Percentiles rank a stretch among this genome's conserved stretches.
phyloP scores from a whole-genome alignment of 331 rosid genomes.

The Ulmus americana region DNA sequence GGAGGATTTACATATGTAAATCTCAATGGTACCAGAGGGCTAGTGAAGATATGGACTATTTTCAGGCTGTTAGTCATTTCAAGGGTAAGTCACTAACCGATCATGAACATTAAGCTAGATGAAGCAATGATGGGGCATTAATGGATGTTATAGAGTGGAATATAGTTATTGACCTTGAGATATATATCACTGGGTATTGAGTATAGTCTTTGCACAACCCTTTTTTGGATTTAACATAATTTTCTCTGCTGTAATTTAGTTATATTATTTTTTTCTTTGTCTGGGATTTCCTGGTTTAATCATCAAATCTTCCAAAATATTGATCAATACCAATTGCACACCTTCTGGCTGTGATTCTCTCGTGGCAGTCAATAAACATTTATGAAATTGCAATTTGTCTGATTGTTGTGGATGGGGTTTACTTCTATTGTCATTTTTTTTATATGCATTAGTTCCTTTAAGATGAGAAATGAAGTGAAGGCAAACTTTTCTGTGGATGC shows the following conservation, averaged over 20 bases:
- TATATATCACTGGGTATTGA: too few species aligned
- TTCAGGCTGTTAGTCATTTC: conserved; percentile 40
- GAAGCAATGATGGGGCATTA: not conserved
- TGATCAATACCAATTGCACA: not conserved
- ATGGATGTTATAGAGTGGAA: not conserved
- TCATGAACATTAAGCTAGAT: not conserved
- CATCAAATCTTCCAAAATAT: not conserved
- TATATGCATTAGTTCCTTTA: conserved; percentile 6
- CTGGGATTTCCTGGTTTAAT: not conserved
- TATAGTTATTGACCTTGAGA: too few species aligned
- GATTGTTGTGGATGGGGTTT: not conserved
- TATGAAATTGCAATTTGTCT: too few species aligned
- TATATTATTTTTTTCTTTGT: not conserved
- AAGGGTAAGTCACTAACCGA: conserved; percentile 43
- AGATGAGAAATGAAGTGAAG: conserved; percentile 10
- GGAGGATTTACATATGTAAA: conserved; percentile 27
- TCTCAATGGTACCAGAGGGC: conserved; percentile 61
- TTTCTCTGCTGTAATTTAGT: too few species aligned
- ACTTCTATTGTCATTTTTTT: not conserved
- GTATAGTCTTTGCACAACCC: too few species aligned
- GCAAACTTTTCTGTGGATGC: conserved; percentile 34
- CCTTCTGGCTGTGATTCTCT: too few species aligned
- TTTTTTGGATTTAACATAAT: too few species aligned
- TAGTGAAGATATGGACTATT: conserved; percentile 72
- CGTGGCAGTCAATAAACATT: too few species aligned